Base-by-base conservation (phyloP, 176 grass and related monocot species). In the Carex pumila region DNA sequence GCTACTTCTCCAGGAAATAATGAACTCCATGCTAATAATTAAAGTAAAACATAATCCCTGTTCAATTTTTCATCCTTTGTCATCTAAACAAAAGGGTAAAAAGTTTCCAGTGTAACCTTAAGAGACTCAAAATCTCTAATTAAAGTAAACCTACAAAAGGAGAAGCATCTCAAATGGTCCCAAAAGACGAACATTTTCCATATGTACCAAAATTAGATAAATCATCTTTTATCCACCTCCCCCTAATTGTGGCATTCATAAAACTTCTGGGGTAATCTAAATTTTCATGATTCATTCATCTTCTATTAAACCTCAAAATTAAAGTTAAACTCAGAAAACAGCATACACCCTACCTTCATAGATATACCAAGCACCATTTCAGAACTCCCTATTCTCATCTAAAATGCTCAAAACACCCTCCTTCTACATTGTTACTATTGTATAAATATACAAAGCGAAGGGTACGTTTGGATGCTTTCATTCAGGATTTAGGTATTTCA, bases 401-500 rank as follows among this genome's bases (percentile, higher is more conserved):
- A 57, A 88, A 83, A 71, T 71, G 83, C 71, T 65, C 66, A 85
- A 18, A 25, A 10, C 0, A 6, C 65, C 65, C 15, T 18, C 69
- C 18, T n/a, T 72, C 36, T 3, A 49, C 69, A 49, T 47, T 72
- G 69, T 72, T 50, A n/a, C 4, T 22, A 2, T 6, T 73, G 67
- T 17, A 45, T 71, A 45, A 15, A 76, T 76, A 89, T 56, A 60
- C 56, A 41, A 19, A 5, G 18, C 15, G 34, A 14, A 84, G 72
- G 36, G 3, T 57, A 32, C 14, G 22, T 55, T 55, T 32, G 50
- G 53, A 17, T 57, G 22, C 25, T 78, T 87, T 89, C 87, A 88
- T 60, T 88, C 80, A 83, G 18, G 57, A 65, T 83, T 87, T 53
- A 50, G 49, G 66, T 79, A 39, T 45, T 87, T 89, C 76, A 70